phyloP scores from a whole-genome alignment of 2,329 filamentous ascomycete genomes.

The Chaetomium sp. region DNA sequence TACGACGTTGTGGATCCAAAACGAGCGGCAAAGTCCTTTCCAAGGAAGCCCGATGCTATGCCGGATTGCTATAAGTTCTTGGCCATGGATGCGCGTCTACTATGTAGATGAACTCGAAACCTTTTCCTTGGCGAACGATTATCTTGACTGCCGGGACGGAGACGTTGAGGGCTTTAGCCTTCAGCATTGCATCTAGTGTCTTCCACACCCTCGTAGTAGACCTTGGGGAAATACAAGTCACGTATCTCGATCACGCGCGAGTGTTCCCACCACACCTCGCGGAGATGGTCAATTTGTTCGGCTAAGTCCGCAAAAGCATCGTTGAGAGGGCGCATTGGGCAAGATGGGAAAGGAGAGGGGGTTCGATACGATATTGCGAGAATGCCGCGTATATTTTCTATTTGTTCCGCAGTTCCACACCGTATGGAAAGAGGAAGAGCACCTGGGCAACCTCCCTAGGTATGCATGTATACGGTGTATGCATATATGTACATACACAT shows the following conservation, averaged over 20 bases:
- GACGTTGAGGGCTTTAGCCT: background rate
- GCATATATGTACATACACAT: no score
- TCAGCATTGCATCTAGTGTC: background rate
- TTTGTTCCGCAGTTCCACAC: no score
- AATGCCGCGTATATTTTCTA: no score
- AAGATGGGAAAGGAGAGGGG: no score
- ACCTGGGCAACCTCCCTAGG: no score
- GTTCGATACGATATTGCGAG: no score
- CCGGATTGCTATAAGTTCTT: slow-evolving; percentile 4
- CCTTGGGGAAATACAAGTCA: background rate
- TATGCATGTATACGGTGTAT: no score
- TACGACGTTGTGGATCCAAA: slow-evolving; percentile 1
- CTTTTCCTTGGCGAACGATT: background rate
- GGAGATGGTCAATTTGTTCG: background rate
- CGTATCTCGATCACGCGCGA: background rate
- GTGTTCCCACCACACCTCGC: background rate
- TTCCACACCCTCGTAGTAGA: background rate
- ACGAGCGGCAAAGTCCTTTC: background rate
- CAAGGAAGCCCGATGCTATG: background rate
- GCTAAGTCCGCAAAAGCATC: background rate
- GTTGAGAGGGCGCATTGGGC: no score
- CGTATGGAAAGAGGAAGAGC: no score
- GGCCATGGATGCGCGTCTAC: slow-evolving; percentile 1
- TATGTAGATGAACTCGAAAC: background rate
- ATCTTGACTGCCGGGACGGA: background rate